Base-by-base conservation (phyloP, 2,329 filamentous ascomycete genomes). In the Aspergillus persii region DNA sequence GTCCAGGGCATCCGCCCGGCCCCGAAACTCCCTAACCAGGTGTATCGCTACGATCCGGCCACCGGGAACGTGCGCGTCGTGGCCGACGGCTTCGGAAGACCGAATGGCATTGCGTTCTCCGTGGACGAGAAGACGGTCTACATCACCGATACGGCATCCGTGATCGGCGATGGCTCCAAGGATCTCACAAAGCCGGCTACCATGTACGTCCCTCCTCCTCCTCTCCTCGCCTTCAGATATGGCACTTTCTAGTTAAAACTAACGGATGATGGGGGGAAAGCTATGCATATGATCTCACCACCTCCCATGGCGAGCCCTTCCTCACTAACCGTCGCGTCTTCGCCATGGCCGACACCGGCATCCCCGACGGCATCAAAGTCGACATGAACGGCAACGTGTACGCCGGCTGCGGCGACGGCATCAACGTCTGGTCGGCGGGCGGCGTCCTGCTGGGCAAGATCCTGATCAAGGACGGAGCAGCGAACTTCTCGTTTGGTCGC, bases 391-490 rank as follows among this genome's bases (percentile, higher is more conserved):
- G 84, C 2, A 85, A 86, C 66, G 80, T 86, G 1, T 86, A 84
- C 70, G 77, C 79, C 29, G 83, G 80, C 0, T 83, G 81, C 60
- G 81, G 80, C 0, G 83, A 85, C 65, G 83, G 83, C 0, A 72
- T 86, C 23, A 78, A 84, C 59, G 77, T 86, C 8, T 86, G 83
- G 81, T 79, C 76, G 57, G 68, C 77, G 0, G 76, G 76, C 0
- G 84, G 83, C 0, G 76, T 68, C 3, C 65, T 83, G 18, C 79
- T 89, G 64, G 76, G 81, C 2, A 88, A 87, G 72, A 83, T 89
- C 46, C 81, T 81, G 62, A 70, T 84, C 0, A 80, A 80, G 0
- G 75, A 76, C 39, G 76, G 73, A 0, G 74, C 73, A 3, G 79
- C 81, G 3, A 84, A 83, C 65, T 83, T 84, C 65, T 77, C 79